Percentiles rank a stretch among this genome's conserved stretches.
Evolutionary conservation across 2,329 filamentous ascomycete genomes (phyloP).

Genomic region (Calonectria pseudoreteaudii): DNA sequence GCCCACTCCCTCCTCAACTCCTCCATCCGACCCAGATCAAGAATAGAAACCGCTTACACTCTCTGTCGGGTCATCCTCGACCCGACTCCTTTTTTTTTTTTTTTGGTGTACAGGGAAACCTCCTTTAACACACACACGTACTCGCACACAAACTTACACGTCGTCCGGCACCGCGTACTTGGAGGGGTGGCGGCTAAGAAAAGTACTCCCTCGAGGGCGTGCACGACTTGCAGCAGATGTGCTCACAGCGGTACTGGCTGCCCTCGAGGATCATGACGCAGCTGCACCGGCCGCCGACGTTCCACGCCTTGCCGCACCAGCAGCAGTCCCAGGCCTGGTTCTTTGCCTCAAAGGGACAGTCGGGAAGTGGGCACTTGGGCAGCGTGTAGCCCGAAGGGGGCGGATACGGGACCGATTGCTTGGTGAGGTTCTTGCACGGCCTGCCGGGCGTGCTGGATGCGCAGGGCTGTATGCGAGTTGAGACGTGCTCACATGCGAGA

Average conservation of each 20-base stretch:
- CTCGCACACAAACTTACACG: neutral
- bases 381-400: conserved; percentile 57
- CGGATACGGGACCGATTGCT: conserved; percentile 59
- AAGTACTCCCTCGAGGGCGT: conserved; percentile 53
- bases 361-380: conserved; percentile 58
- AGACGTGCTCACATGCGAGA: conserved; percentile 64
- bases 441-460: conserved; percentile 50
- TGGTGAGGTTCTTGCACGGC: conserved; percentile 57
- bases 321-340: conserved; percentile 67
- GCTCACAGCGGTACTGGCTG: conserved; percentile 62
- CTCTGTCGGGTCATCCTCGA: neutral
- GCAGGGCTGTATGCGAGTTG: conserved; percentile 59
- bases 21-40: neutral
- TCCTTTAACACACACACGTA: neutral
- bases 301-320: conserved; percentile 67
- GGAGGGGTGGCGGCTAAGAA: conserved; percentile 14
- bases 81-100: neutral
- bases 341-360: conserved; percentile 63
- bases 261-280: conserved; percentile 66
- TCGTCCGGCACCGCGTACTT: neutral
- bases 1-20: neutral
- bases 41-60: neutral
- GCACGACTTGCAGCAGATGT: conserved; percentile 65
- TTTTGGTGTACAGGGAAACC: neutral
- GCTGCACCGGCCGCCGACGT: conserved; percentile 61